Base-by-base conservation (phyloP, 257 asterid species). In the Mentha longifolia region DNA sequence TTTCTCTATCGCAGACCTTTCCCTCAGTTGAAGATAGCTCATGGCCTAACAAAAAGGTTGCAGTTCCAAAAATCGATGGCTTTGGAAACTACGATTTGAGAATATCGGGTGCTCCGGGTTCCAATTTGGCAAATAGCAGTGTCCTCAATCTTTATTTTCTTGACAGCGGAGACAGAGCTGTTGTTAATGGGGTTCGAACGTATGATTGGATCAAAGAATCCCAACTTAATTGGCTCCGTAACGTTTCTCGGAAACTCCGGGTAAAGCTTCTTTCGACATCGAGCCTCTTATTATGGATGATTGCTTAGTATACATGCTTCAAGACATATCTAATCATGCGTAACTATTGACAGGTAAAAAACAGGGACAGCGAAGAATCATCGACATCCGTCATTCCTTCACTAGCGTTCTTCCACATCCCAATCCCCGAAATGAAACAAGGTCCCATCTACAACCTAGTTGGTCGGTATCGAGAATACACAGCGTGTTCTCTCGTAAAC, bases 131-230 rank as follows among this genome's bases (percentile, higher is more conserved):
- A 22, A 94, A 94, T 68, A 81, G 78, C 77, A 87, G 88, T 67
- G 83, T 86, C 59, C 89, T 94, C 67, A 91, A 86, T 80, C 87
- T 91, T 39, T 89, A 85, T 74, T 91, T 94, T 81, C 92, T 94
- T 19, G 99, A 94, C 72, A 91, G 97, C 66, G 99, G 99, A 22
- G 99, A 91, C 74, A 84, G 95, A 76, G 96, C 96, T 20, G 68
- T 58, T 33, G 96, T 94, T 12, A 47, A 85, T 71, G 96, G 97
- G 35, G 5, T 84, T 61, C 85, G 83, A 61, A 91, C 97, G 52
- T 94, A 94, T 78, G 93, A 79, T 61, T 94, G 97, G 98, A 94
- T 94, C 51, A 94, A 84, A 72, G 97, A 91, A 77, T 94, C 98
- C 77, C 98, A 94, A 66, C 97, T 91, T 31, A 67, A 65, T 71